Conservation (phyloP, 495 filamentous ascomycete genomes). For the Neurospora africana region DNA sequence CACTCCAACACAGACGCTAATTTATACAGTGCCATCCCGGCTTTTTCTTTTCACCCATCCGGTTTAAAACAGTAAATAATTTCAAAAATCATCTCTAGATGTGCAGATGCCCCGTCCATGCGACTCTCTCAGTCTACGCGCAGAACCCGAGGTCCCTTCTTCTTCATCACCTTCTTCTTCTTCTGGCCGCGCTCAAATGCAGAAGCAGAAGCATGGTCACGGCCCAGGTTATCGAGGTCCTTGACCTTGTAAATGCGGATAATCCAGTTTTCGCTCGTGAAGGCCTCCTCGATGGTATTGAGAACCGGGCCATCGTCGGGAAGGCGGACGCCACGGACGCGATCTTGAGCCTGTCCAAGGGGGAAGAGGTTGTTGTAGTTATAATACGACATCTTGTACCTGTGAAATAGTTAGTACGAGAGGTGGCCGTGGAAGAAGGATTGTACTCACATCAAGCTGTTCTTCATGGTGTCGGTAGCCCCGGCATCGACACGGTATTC, state of each 20-base stretch:
- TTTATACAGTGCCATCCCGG: slow-evolving; percentile 15
- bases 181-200: slow-evolving; percentile 90
- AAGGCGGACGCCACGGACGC: slow-evolving; percentile 72
- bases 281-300: slow-evolving; percentile 87
- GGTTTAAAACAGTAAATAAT: slow-evolving; percentile 7
- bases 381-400: slow-evolving; percentile 99
- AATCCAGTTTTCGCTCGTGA: slow-evolving; percentile 99
- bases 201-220: slow-evolving; percentile 73
- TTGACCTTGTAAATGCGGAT: slow-evolving; percentile 99
- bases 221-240: slow-evolving; percentile 89
- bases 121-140: slow-evolving; percentile 58
- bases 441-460: slow-evolving; percentile 87
- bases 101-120: neutral
- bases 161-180: slow-evolving; percentile 79
- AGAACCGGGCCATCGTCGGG: slow-evolving; percentile 71
- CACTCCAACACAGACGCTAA: slow-evolving; percentile 9
- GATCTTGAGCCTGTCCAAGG: slow-evolving; percentile 79
- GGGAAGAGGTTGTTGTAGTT: slow-evolving; percentile 93
- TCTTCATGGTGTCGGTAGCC: slow-evolving; percentile 96
- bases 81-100: slow-evolving; percentile 14
- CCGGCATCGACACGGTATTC: slow-evolving; percentile 92
- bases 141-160: slow-evolving; percentile 68
- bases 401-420: slow-evolving; percentile 35
- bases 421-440: neutral
- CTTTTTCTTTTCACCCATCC: slow-evolving; percentile 11